Evolutionary conservation across 768 basidiomycete species (phyloP).

Genomic region (Piloderma croceum): DNA sequence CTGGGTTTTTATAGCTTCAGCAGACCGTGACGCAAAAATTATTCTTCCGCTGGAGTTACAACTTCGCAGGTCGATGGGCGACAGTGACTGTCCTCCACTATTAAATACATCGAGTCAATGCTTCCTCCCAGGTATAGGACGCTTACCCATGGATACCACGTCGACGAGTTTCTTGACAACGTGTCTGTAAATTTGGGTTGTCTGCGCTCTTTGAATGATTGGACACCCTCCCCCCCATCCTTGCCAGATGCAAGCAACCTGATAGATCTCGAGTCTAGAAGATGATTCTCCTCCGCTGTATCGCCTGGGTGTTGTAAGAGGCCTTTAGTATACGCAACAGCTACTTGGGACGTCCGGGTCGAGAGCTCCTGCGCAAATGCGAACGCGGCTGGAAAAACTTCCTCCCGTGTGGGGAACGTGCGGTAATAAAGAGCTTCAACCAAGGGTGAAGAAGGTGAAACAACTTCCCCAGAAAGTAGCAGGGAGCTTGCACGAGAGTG

Average conservation of each 20-base stretch:
- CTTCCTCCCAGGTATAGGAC: too few species aligned
- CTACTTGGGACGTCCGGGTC: constrained; percentile 44
- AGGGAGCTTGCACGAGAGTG: constrained; percentile 46
- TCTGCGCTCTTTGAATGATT: constrained; percentile 45
- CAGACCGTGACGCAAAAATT: too few species aligned
- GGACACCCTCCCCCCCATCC: constrained; percentile 44
- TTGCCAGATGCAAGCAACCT: constrained; percentile 30
- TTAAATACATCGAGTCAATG: too few species aligned
- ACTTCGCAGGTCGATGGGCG: too few species aligned
- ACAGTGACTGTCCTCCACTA: too few species aligned
- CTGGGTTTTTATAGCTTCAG: too few species aligned
- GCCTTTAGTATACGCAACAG: constrained; percentile 46
- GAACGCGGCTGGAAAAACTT: constrained; percentile 47
- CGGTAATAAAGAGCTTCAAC: constrained; percentile 42
- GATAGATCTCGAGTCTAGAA: constrained; percentile 47
- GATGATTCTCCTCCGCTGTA: constrained; percentile 48
- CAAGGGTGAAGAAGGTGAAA: constrained; percentile 39
- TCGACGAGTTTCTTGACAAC: constrained; percentile 32
- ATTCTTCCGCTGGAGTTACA: too few species aligned
- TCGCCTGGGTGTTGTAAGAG: constrained; percentile 46
- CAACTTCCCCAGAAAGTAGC: constrained; percentile 41
- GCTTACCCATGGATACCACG: constrained; percentile 52
- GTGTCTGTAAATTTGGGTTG: constrained; percentile 40
- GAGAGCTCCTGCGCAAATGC: constrained; percentile 49
- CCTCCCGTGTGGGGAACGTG: constrained; percentile 43